These are phyloP conservation scores for Sherardia arvensis DNA, from an alignment of 257 asterid genomes.

Conservation along the genomic window DNA sequence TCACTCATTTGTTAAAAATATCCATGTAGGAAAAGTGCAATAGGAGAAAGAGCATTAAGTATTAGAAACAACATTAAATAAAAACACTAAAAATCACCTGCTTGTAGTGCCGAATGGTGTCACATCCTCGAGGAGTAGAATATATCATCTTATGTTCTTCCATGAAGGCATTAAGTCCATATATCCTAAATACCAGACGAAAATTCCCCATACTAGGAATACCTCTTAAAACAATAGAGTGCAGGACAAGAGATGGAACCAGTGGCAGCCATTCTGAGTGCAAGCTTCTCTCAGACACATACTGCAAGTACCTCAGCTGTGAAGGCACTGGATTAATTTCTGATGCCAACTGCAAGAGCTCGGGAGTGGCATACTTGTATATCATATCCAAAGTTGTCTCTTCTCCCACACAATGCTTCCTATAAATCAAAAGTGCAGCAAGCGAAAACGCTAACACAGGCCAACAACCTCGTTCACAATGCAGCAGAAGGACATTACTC, in stretches of 20 bases:
- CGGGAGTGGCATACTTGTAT: slow-evolving; percentile 54
- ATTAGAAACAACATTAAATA: background rate
- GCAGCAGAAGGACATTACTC: slow-evolving; percentile 53
- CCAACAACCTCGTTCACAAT: slow-evolving; percentile 48
- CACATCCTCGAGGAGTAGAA: slow-evolving; percentile 31
- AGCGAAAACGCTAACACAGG: slow-evolving; percentile 50
- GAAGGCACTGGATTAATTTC: slow-evolving; percentile 64
- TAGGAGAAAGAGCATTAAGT: background rate
- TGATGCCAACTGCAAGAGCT: slow-evolving; percentile 27
- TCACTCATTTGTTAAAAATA: no score
- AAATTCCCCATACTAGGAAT: slow-evolving; percentile 49
- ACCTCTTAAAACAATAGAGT: slow-evolving; percentile 36
- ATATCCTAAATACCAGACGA: slow-evolving; percentile 47
- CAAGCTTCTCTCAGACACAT: slow-evolving; percentile 49
- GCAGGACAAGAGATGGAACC: slow-evolving; percentile 45
- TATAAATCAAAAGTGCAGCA: slow-evolving; percentile 46
- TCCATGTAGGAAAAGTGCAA: background rate
- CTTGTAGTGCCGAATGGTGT: slow-evolving; percentile 24
- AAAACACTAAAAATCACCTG: slow-evolving; percentile 37
- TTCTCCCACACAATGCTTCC: slow-evolving; percentile 41
- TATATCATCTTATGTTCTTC: slow-evolving; percentile 41
- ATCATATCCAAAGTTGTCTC: slow-evolving; percentile 55
- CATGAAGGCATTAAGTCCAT: slow-evolving; percentile 50
- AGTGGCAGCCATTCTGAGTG: slow-evolving; percentile 47
- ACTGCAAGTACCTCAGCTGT: slow-evolving; percentile 60